phyloP scores from a whole-genome alignment of 2,329 filamentous ascomycete species.

The Pyricularia sp. region DNA sequence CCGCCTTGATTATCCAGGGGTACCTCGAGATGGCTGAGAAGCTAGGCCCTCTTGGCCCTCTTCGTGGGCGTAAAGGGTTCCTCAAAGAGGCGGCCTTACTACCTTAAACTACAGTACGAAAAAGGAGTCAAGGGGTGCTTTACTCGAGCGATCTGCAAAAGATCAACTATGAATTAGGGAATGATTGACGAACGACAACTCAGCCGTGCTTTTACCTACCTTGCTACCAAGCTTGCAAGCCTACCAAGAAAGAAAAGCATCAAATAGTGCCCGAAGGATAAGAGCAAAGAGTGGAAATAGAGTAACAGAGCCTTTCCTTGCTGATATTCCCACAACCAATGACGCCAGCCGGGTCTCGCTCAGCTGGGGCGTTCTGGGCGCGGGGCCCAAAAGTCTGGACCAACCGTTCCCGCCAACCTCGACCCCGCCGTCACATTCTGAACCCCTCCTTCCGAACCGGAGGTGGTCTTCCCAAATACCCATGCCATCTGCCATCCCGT shows the following conservation, averaged over 20 bases:
- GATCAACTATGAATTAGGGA: not conserved
- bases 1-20: not conserved
- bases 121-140: not conserved
- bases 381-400: not conserved
- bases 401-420: not conserved
- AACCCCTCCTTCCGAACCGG: not conserved
- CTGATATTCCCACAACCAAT: not conserved
- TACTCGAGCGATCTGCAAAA: not conserved
- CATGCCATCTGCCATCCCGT: not conserved
- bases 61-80: not conserved
- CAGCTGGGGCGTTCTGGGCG: not conserved
- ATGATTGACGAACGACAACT: not conserved
- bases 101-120: not conserved
- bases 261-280: not conserved
- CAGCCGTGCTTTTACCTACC: too few species aligned
- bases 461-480: not conserved
- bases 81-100: not conserved
- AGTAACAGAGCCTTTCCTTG: not conserved
- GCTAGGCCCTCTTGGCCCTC: not conserved
- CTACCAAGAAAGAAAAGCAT: not conserved
- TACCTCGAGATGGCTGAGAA: not conserved
- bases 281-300: not conserved
- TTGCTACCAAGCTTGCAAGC: too few species aligned
- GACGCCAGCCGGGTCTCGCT: not conserved
- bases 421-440: not conserved